Base-by-base conservation (phyloP, 176 grass and related monocot genomes). In the Oryza australiensis region DNA sequence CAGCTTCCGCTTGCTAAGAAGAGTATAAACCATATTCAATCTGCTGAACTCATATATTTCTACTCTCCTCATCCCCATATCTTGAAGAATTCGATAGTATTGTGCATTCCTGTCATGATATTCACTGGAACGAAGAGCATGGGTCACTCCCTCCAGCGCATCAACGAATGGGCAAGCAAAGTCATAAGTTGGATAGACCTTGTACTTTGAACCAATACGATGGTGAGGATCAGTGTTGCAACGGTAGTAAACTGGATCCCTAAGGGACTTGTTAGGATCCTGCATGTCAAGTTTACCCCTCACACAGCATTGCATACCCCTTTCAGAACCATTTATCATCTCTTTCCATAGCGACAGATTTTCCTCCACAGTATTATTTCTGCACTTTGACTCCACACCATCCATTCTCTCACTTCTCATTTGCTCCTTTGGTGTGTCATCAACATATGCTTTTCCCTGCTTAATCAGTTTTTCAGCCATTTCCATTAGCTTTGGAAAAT, bases 381-480 rank as follows among this genome's bases (percentile, higher is more conserved):
- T 91, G 43, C 94, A 84, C 45, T 15, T 87, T 37, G 94, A 97
- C 38, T 97, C 94, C 57, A 94, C 82, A 53, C 94, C 94, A 62
- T 97, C 94, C 91, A 91, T 97, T 84, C 94, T 93, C 80, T 97
- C 91, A 65, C 84, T 91, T 67, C 90, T 87, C 91, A 97, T 97
- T 82, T 97, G 86, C 82, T 97, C 91, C 74, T 90, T 87, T 12
- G 89, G 91, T 60, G 94, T 94, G 64, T 94, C 91, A 83, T 97
- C 94, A 46, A 91, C 87, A 88, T 97, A 97, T 66, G 91, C 89
- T 74, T 97, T 97, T 28, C 94, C 89, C 70, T 97, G 76, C 66
- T 81, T 70, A 29, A 97, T 81, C 81, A 97, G 79, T 51, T 72
- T 82, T 75, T 97, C 89, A 76, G 87, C 88, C 94, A 94, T 97